These are phyloP conservation scores for Trichoderma erinaceum DNA, from an alignment of 495 filamentous ascomycete species.

Conservation along the genomic window DNA sequence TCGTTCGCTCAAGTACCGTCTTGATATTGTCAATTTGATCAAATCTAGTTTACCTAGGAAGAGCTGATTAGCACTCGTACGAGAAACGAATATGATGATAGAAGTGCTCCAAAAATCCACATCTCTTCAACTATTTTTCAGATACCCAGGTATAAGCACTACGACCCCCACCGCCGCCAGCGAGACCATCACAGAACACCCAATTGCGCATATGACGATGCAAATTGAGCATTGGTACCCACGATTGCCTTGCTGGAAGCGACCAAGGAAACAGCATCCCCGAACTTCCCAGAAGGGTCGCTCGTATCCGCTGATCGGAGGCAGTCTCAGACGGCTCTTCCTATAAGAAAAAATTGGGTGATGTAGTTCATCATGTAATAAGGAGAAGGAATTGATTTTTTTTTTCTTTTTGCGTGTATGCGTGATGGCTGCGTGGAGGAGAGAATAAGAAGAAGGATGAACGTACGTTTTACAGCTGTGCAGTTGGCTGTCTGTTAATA, in stretches of 20 bases:
- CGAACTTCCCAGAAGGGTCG: neutral
- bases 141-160: conserved; percentile 19
- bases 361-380: conserved; percentile 15
- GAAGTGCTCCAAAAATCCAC: neutral
- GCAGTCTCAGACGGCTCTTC: conserved; percentile 20
- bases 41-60: neutral
- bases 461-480: conserved; percentile 6
- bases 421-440: neutral
- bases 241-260: neutral
- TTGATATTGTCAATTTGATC: neutral
- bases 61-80: neutral
- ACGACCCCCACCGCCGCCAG: conserved; percentile 15
- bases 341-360: conserved; percentile 14
- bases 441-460: neutral
- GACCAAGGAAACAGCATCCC: neutral
- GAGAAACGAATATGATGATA: neutral
- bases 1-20: neutral
- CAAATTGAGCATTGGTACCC: neutral
- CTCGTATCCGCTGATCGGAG: neutral
- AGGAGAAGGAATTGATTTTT: neutral
- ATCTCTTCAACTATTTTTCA: conserved; percentile 12
- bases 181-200: neutral
- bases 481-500: neutral
- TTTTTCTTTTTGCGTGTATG: neutral
- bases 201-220: conserved; percentile 17